phyloP scores from a whole-genome alignment of 495 filamentous ascomycete species.

The Darksidea phi region DNA sequence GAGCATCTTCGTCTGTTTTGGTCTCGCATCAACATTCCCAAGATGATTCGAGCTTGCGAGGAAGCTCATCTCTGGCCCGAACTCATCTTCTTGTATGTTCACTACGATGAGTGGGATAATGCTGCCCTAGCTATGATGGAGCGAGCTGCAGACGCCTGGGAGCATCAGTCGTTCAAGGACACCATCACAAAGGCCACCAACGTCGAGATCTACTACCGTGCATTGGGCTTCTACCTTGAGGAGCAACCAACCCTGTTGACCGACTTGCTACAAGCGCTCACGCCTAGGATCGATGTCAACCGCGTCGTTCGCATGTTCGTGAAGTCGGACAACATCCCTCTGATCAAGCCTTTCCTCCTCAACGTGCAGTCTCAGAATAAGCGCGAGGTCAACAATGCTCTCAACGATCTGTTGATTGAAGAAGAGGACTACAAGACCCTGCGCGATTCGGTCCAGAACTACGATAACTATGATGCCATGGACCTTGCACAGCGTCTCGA shows the following conservation, averaged over 20 bases:
- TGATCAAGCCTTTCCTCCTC: constrained; percentile 98
- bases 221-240: constrained; percentile 96
- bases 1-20: constrained; percentile 99
- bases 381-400: constrained; percentile 93
- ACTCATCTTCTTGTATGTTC: constrained; percentile 96
- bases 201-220: constrained; percentile 97
- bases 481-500: constrained; percentile 93
- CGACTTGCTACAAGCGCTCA: constrained; percentile 88
- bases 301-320: constrained; percentile 98
- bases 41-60: constrained; percentile 94
- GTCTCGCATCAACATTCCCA: constrained; percentile 97
- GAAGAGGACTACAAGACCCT: constrained; percentile 99
- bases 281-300: constrained; percentile 93
- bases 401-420: constrained; percentile 97
- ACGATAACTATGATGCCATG: constrained; percentile 97
- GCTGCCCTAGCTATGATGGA: constrained; percentile 99
- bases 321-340: constrained; percentile 94
- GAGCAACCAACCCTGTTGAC: constrained; percentile 94
- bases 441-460: constrained; percentile 95
- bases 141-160: constrained; percentile 96
- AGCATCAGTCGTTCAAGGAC: constrained; percentile 99
- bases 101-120: constrained; percentile 99
- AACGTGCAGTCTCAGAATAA: constrained; percentile 98
- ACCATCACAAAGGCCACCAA: constrained; percentile 98
- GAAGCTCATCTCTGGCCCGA: constrained; percentile 97